Conservation (phyloP, 176 grass and related monocot species). For the Ensete glaucum region DNA sequence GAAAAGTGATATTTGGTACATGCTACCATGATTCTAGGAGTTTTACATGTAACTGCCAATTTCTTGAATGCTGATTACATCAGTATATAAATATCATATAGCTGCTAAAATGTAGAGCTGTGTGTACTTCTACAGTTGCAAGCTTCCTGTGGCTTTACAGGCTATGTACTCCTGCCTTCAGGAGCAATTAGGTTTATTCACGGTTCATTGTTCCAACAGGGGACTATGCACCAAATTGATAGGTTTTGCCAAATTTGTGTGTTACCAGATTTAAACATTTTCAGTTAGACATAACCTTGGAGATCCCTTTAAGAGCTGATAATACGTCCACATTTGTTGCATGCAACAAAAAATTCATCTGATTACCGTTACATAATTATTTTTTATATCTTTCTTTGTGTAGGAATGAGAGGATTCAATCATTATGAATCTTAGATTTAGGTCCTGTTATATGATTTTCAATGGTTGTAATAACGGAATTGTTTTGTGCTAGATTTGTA, state of each 20-base stretch:
- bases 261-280: no score
- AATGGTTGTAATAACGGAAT: background rate
- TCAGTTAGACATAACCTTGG: no score
- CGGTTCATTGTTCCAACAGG: background rate
- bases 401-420: background rate
- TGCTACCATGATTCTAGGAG: background rate
- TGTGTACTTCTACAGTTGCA: background rate
- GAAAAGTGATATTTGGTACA: background rate
- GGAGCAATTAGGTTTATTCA: background rate
- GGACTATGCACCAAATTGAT: no score
- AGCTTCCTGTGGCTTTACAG: background rate
- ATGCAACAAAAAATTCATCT: no score
- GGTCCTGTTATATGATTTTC: background rate
- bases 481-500: background rate
- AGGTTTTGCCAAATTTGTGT: no score
- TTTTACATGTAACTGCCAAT: background rate
- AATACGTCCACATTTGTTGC: no score
- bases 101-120: background rate
- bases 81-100: background rate
- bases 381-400: no score
- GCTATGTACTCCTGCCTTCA: no score
- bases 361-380: no score
- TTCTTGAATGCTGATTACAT: background rate
- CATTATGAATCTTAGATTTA: background rate
- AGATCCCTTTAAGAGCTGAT: no score